Evolutionary conservation across 1,284 basidiomycete genomes (phyloP).

Genomic region (Malassezia sympodialis): DNA sequence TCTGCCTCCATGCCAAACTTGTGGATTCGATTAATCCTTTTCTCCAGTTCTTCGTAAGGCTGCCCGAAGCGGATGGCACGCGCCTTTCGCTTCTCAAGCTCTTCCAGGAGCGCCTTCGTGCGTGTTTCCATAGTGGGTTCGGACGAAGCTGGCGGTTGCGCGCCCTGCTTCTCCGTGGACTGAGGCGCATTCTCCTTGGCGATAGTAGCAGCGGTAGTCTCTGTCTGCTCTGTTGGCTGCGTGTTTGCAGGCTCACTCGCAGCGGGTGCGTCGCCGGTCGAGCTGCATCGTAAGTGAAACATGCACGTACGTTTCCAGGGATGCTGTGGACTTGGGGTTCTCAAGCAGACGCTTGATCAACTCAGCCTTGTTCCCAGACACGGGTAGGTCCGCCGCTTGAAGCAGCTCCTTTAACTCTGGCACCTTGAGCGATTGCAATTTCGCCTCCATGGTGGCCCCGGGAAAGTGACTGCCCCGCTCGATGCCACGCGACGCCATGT

Average conservation of each 20-base stretch:
- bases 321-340: slow-evolving; percentile 29
- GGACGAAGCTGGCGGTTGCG: not conserved
- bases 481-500: not conserved
- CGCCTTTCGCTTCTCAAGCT: slow-evolving; percentile 40
- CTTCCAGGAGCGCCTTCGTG: slow-evolving; percentile 24
- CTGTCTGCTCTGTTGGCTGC: not conserved
- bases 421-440: slow-evolving; percentile 37
- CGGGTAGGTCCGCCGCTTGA: slow-evolving; percentile 23
- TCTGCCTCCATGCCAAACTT: slow-evolving; percentile 36
- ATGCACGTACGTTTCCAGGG: slow-evolving; percentile 8
- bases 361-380: slow-evolving; percentile 40
- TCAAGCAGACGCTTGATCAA: slow-evolving; percentile 38
- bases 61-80: slow-evolving; percentile 38
- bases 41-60: slow-evolving; percentile 31
- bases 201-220: not conserved
- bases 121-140: slow-evolving; percentile 20
- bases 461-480: not conserved
- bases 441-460: slow-evolving; percentile 27
- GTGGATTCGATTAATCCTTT: slow-evolving; percentile 30
- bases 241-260: not conserved
- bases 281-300: not conserved
- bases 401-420: slow-evolving; percentile 38
- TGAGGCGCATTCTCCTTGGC: not conserved
- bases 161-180: not conserved
- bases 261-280: not conserved